Conservation (phyloP, 495 filamentous ascomycete species). For the Aspergillus bertholletiae region DNA sequence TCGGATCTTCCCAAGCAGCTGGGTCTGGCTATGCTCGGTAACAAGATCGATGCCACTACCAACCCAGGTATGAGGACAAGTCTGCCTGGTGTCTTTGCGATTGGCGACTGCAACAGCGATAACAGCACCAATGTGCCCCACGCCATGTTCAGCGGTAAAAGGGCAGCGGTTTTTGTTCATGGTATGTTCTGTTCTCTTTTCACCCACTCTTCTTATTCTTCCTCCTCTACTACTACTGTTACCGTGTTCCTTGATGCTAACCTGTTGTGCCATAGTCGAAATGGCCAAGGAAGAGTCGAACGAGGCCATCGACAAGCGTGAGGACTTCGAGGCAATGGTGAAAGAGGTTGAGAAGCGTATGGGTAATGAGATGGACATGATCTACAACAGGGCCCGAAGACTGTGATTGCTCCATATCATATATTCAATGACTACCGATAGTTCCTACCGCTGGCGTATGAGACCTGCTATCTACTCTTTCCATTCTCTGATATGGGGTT, state of each 20-base stretch:
- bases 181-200: slow-evolving; percentile 39
- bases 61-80: slow-evolving; percentile 40
- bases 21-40: slow-evolving; percentile 38
- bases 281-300: slow-evolving; percentile 33
- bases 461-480: no score
- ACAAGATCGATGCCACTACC: slow-evolving; percentile 42
- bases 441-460: no score
- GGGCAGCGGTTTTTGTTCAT: slow-evolving; percentile 52
- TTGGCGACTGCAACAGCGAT: slow-evolving; percentile 56
- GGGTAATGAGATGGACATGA: slow-evolving; percentile 29
- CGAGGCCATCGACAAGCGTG: slow-evolving; percentile 31
- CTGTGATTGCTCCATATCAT: background rate
- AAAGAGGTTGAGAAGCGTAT: slow-evolving; percentile 28
- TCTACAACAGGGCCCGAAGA: slow-evolving; percentile 18
- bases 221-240: background rate
- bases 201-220: background rate
- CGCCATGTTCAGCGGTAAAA: slow-evolving; percentile 55
- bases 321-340: slow-evolving; percentile 22
- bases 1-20: slow-evolving; percentile 31
- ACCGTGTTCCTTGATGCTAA: slow-evolving; percentile 3
- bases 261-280: slow-evolving; percentile 22
- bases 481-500: no score
- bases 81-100: slow-evolving; percentile 47
- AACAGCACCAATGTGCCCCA: slow-evolving; percentile 58
- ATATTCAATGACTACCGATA: no score